Evolutionary conservation across 495 filamentous ascomycete genomes (phyloP), one percentile per base, ranked within the genome.

Genomic region (Penicillium maclennaniae): DNA sequence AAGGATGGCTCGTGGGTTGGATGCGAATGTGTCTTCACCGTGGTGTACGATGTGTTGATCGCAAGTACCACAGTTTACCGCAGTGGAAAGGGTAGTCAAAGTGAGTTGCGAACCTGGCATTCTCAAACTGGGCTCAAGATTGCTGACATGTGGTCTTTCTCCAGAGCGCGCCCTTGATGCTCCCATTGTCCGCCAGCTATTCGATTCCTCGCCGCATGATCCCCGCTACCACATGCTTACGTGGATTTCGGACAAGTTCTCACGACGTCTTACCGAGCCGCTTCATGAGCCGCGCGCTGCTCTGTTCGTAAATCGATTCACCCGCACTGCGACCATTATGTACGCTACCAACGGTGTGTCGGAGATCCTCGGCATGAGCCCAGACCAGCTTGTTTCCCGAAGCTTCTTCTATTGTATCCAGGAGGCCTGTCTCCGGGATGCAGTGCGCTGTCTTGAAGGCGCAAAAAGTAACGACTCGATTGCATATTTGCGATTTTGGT

Each of bases 391-490:
- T 7, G 52, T 59, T 9, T 62, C 60, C 15, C 54, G 56, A 19
- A 62, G 59, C 43, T 62, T 65, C 39, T 65, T 62, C 51, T 62
- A 62, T 37, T 65, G 62, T 42, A 65, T 65, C 20, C 59, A 65
- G 48, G 62, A 65, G 31, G 4, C 41, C 9, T 92, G 88, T 56
- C 69, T 92, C 20, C 71, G 77, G 14, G 87, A 91, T 58, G 89
- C 88, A 14, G 80, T 91, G 12, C 79, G 82, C 52, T 90, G 85
- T 57, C 69, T 96, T 40, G 89, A 95, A 63, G 85, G 84, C 57
- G 91, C 91, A 7, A 95, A 96, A 64, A 85, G 84, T n/a, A 95
- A 96, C 59, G 89, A 95, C 57, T 95, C 91, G 12, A 95, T 96
- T 58, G 90, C 91, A 14, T 96, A 96, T 59, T 76, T 96, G 46